Conservation (phyloP, 306 rosid genomes). For the Abrus precatorius region DNA sequence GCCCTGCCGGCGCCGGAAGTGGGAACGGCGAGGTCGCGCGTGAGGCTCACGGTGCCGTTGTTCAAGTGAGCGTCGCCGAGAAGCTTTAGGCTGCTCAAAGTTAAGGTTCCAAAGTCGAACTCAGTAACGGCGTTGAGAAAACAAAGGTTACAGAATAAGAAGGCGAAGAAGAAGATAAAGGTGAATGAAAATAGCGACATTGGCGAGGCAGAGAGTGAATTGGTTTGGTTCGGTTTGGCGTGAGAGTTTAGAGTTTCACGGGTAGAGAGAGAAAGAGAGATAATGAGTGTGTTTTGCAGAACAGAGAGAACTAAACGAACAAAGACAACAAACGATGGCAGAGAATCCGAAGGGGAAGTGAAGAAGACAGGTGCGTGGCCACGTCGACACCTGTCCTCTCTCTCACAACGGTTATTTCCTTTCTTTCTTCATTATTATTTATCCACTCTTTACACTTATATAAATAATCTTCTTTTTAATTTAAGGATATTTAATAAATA, state of each 20-base stretch:
- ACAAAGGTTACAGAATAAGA: slow-evolving; percentile 12
- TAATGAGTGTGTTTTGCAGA: neutral
- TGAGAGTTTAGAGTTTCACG: slow-evolving; percentile 45
- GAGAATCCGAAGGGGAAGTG: slow-evolving; percentile 72
- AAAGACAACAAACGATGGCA: slow-evolving; percentile 10
- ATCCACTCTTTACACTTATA: neutral
- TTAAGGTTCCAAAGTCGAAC: slow-evolving; percentile 83
- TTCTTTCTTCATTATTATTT: neutral
- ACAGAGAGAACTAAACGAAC: slow-evolving; percentile 10
- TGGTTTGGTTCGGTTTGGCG: neutral
- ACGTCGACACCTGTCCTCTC: slow-evolving; percentile 60
- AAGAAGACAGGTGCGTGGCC: slow-evolving; percentile 62
- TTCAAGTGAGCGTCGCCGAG: slow-evolving; percentile 94
- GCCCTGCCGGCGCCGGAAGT: slow-evolving; percentile 86
- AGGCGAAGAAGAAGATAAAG: neutral
- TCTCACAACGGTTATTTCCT: slow-evolving; percentile 69
- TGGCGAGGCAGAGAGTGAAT: slow-evolving; percentile 37
- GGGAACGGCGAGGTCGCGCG: slow-evolving; percentile 95
- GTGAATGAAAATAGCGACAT: slow-evolving; percentile 57
- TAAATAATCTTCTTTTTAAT: neutral
- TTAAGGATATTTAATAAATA: too few species aligned
- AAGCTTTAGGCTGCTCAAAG: slow-evolving; percentile 73
- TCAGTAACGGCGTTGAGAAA: slow-evolving; percentile 57
- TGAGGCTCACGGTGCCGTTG: slow-evolving; percentile 83
- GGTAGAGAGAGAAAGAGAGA: slow-evolving; percentile 48